phyloP scores from a whole-genome alignment of 208 protist species.

The Crithidia sp. region DNA sequence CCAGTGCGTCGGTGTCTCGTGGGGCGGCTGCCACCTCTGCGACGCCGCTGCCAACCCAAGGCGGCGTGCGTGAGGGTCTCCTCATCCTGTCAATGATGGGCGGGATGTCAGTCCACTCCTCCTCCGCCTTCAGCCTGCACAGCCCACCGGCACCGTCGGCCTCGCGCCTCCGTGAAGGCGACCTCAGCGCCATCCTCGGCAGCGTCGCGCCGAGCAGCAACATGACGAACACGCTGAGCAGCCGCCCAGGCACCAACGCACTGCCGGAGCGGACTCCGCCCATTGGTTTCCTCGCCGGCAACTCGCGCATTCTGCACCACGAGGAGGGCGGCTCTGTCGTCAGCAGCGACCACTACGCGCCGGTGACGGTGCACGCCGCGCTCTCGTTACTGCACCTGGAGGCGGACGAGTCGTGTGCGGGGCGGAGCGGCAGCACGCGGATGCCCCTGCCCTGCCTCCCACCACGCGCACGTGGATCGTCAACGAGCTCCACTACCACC shows the following conservation, averaged over 20 bases:
- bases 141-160: not conserved
- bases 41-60: no score
- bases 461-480: not conserved
- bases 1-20: no score
- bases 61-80: not conserved
- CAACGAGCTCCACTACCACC: slow-evolving; percentile 2
- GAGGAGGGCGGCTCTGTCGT: not conserved
- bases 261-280: not conserved
- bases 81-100: not conserved
- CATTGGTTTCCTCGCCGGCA: not conserved
- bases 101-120: not conserved
- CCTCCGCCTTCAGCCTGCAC: not conserved
- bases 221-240: slow-evolving; percentile 15
- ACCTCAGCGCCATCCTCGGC: not conserved
- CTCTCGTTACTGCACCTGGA: slow-evolving; percentile 16
- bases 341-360: not conserved
- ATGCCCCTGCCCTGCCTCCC: not conserved
- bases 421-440: not conserved
- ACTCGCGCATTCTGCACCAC: not conserved
- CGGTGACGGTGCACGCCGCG: not conserved
- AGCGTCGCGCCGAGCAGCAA: slow-evolving; percentile 1
- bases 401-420: not conserved
- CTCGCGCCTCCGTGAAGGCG: not conserved
- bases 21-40: no score
- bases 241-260: not conserved